A percentile compares a stretch with the other conserved stretches of the same genome.
phyloP scores from a whole-genome alignment of 1,284 basidiomycete genomes.

The Puccinia novopanici region DNA sequence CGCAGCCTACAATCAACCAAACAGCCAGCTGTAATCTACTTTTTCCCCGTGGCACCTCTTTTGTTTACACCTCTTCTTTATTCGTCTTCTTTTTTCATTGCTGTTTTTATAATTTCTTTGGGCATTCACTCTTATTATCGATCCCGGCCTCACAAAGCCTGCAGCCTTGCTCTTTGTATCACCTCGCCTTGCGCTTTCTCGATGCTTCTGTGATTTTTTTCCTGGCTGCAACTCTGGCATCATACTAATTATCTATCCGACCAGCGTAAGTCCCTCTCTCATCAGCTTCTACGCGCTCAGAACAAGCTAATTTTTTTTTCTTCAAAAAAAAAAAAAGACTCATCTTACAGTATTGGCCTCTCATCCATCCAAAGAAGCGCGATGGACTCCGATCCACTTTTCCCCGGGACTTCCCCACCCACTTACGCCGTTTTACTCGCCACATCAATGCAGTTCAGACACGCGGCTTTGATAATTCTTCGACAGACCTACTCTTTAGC shows the following conservation, averaged over 20 bases:
- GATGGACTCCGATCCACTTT: slow-evolving; percentile 30
- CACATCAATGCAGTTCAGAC: slow-evolving; percentile 27
- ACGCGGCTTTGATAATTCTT: slow-evolving; percentile 18
- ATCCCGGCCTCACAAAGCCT: background rate
- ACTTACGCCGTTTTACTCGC: slow-evolving; percentile 22
- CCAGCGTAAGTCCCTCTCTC: background rate
- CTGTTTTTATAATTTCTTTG: background rate
- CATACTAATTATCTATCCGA: background rate
- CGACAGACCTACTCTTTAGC: slow-evolving; percentile 29
- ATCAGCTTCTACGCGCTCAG: background rate
- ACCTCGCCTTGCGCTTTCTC: background rate
- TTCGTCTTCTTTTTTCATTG: background rate
- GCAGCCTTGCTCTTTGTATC: background rate
- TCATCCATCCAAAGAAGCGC: background rate
- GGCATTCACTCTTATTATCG: background rate
- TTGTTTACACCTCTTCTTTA: background rate
- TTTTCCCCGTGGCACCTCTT: background rate
- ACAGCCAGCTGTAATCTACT: background rate
- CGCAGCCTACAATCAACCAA: background rate
- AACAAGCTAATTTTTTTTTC: background rate
- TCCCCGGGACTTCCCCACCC: slow-evolving; percentile 17
- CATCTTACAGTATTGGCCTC: background rate
- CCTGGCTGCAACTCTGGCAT: background rate
- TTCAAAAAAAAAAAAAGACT: background rate
- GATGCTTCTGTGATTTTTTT: background rate